Evolutionary conservation across 176 grass and related monocot genomes (phyloP), one percentile per base, ranked within the genome.

Genomic region (Raddia guianensis): DNA sequence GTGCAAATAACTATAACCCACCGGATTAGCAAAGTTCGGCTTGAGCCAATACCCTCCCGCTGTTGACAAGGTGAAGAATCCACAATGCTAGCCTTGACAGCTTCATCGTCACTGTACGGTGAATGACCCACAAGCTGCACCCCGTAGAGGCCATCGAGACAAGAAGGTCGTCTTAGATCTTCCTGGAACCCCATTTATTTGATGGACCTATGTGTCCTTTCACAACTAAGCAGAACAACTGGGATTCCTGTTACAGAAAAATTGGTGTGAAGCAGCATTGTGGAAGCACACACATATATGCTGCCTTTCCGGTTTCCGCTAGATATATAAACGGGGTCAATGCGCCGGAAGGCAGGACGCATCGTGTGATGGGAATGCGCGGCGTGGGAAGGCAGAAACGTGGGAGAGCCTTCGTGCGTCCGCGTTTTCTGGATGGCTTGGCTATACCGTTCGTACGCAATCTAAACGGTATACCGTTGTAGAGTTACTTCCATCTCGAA

Each of bases 1-100:
- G 42, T 61, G 42, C 49, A 12, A 63, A 50, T 50, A 67, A 89
- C 63, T 44, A 34, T 37, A 67, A 73, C 78, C 42, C 57, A 95
- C 92, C 58, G 52, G 20, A 98, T 83, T 86, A 76, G 76, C 75
- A 98, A 91, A 73, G 68, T 65, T 86, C 80, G 86, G 63, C 76
- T 82, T 5, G 56, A 70, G 49, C 76, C 73, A 47, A 85, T 58
- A 37, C 70, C 66, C 50, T 69, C 81, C 51, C 70, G 61, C 5
- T 45, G 49, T 66, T 84, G 68, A 77, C 72, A 72, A 75, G 59
- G 54, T 57, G 77, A 86, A 37, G 47, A 63, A 74, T 81, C 76
- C 14, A 83, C 58, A 46, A 79, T 79, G 60, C 76, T 61, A 71
- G 63, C 49, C 67, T 69, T 68, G 70, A 77, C 21, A 20, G 18